Base-by-base conservation (phyloP, 2,329 filamentous ascomycete species). In the Aspergillus intermedius region DNA sequence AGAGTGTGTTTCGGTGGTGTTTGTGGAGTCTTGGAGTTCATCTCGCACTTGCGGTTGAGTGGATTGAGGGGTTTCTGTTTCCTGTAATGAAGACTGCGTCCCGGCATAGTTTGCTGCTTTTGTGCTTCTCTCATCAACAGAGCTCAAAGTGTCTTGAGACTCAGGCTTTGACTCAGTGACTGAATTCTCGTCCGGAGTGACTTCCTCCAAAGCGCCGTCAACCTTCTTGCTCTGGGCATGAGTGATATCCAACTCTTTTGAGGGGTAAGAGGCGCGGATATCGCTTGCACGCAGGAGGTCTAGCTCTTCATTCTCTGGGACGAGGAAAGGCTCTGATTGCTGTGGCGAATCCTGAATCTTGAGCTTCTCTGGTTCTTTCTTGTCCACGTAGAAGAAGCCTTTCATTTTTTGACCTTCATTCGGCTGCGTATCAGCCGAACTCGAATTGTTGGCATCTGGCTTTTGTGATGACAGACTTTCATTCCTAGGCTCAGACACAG, bases 271-370 rank as follows among this genome's bases (percentile, higher is more conserved):
- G 10, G 63, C 61, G 42, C 67, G 62, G 17, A 71, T 64, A 52
- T 70, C 68, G 46, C 60, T 67, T 2, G 67, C 62, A 35, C 60
- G 56, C 37, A 71, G 53, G n/a, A 59, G 48, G 32, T 68, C 61
- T 23, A 71, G 49, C 46, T 66, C 61, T 34, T 65, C 60, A n/a
- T 54, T 57, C 25, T 56, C 53, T 41, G 57, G 48, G 8, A 45
- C 46, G 39, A 50, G 13, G 10, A 25, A 37, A 28, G 30, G 34
- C 12, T 52, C 44, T n/a, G 21, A 43, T 42, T 49, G 43, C 37
- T 49, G 43, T 13, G 44, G 21, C 9, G 46, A 7, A 13, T 23
- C 40, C 10, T 28, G n/a, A 40, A 46, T 21, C 25, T 40, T 44
- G 9, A 6, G 19, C 3, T 40, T 28, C 34, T 39, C 30, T 30